Conservation (phyloP, 129 eudicot species). For the sunflower (Helianthus annuus) region DNA sequence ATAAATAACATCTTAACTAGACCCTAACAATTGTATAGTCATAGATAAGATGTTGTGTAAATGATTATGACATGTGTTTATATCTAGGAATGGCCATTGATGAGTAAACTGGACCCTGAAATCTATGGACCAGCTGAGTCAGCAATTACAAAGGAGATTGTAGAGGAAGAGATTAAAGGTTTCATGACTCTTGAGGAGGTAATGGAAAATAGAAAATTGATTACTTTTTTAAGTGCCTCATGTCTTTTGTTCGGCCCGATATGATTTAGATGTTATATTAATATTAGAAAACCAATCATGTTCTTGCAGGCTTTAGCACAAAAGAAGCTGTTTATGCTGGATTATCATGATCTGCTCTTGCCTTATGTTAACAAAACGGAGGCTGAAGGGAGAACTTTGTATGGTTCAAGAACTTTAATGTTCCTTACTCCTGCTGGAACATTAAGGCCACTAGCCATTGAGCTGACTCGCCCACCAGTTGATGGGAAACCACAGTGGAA, state of each 20-base stretch:
- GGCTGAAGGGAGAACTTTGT: neutral
- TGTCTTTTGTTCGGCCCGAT: no score
- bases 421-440: neutral
- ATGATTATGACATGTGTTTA: neutral
- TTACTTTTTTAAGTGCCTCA: no score
- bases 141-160: constrained; percentile 59
- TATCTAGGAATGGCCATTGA: constrained; percentile 76
- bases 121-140: constrained; percentile 72
- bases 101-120: constrained; percentile 59
- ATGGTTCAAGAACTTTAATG: constrained; percentile 7
- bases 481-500: neutral
- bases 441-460: neutral
- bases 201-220: neutral
- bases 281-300: neutral
- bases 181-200: constrained; percentile 57
- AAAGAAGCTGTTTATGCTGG: neutral
- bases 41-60: neutral
- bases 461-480: neutral
- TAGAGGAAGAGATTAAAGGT: constrained; percentile 57
- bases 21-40: no score
- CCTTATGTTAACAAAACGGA: neutral
- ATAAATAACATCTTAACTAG: neutral
- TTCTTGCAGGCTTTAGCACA: neutral
- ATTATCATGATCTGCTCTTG: neutral
- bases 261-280: no score